These are phyloP conservation scores for Cytospora chrysosperma DNA, from an alignment of 2,329 filamentous ascomycete genomes.

Conservation along the genomic window DNA sequence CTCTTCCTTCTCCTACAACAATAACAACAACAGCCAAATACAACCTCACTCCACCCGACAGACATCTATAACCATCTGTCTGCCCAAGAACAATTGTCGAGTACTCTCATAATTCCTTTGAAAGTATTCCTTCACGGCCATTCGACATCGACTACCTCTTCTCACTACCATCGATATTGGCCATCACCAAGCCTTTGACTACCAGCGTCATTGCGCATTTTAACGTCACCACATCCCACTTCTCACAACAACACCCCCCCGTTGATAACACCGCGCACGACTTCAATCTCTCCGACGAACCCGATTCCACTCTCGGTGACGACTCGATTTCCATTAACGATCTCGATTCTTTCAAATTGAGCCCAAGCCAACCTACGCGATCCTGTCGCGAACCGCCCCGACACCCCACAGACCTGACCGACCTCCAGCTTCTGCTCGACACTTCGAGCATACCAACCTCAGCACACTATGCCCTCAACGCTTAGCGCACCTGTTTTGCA, in stretches of 20 bases:
- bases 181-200: not conserved
- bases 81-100: not conserved
- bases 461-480: slow-evolving; percentile 71
- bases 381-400: slow-evolving; percentile 27
- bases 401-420: slow-evolving; percentile 26
- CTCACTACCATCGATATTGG: not conserved
- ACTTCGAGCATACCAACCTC: slow-evolving; percentile 36
- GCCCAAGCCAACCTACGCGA: slow-evolving; percentile 25
- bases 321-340: slow-evolving; percentile 2
- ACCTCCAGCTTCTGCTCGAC: slow-evolving; percentile 34
- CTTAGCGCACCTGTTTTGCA: slow-evolving; percentile 84
- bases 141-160: not conserved
- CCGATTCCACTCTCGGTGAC: slow-evolving; percentile 14
- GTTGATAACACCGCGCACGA: not conserved
- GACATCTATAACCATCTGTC: not conserved
- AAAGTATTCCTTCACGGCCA: not conserved
- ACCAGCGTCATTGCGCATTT: slow-evolving; percentile 5
- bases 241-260: not conserved
- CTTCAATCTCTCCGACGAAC: not conserved
- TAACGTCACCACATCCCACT: not conserved
- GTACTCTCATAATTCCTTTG: not conserved
- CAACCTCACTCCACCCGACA: slow-evolving; percentile 4
- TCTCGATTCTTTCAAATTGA: slow-evolving; percentile 12
- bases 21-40: slow-evolving; percentile 7
- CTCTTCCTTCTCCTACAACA: slow-evolving; percentile 18